A percentile compares a stretch with the other conserved stretches of the same genome.
phyloP scores from a whole-genome alignment of 225 moss, liverwort and hornwort genomes.

The Physcomitrium patens region DNA sequence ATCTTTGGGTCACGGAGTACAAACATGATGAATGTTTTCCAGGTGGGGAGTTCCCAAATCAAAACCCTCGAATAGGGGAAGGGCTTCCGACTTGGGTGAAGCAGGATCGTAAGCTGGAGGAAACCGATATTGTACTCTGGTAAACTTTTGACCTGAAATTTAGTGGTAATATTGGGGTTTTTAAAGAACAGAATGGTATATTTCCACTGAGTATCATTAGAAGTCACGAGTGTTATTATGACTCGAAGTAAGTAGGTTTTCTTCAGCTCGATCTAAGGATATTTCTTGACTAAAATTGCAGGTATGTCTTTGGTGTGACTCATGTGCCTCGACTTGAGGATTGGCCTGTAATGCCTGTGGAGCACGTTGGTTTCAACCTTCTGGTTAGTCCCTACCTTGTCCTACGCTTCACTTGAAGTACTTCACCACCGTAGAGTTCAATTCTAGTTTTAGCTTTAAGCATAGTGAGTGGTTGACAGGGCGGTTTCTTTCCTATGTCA shows the following conservation, averaged over 20 bases:
- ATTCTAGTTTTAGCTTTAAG: too few relatives aligned
- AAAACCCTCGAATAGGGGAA: conserved; percentile 93
- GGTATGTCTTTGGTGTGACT: conserved; percentile 96
- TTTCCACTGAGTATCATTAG: neutral
- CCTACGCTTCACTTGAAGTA: neutral
- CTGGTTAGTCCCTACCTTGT: conserved; percentile 42
- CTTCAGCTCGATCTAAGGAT: neutral
- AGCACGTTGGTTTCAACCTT: conserved; percentile 86
- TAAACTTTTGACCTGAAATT: conserved; percentile 25
- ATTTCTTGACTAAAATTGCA: conserved; percentile 23
- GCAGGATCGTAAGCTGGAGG: conserved; percentile 90
- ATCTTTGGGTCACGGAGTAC: conserved; percentile 91
- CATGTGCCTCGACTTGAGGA: conserved; percentile 96
- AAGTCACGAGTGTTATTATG: too few relatives aligned
- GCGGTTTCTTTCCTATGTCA: neutral
- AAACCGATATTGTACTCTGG: conserved; percentile 95
- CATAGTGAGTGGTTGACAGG: neutral
- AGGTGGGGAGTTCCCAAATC: conserved; percentile 97
- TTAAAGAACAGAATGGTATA: neutral
- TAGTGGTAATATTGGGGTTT: neutral
- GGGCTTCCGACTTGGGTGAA: conserved; percentile 92
- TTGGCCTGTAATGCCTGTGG: conserved; percentile 99
- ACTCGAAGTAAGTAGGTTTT: neutral
- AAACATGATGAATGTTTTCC: conserved; percentile 82
- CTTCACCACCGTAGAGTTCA: too few relatives aligned